phyloP scores from a whole-genome alignment of 257 asterid species.

The Verbena officinalis region DNA sequence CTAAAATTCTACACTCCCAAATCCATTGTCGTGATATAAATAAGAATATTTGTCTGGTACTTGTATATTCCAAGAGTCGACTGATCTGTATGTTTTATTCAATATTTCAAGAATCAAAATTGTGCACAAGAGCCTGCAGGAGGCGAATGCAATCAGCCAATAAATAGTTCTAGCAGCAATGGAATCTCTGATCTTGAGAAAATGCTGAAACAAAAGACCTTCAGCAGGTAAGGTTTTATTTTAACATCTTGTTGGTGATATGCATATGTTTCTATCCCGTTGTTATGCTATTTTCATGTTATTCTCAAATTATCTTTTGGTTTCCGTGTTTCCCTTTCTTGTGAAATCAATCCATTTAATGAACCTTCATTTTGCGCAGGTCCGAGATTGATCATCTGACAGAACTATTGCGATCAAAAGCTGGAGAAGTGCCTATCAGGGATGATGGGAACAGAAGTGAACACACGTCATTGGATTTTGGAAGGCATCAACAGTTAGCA shows the following conservation, averaged over 20 bases:
- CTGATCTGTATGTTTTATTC: background rate
- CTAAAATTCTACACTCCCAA: background rate
- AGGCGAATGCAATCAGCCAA: conserved; percentile 36
- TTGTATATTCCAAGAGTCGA: background rate
- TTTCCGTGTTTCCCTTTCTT: background rate
- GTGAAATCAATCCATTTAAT: background rate
- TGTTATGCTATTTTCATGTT: background rate
- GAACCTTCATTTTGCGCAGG: conserved; percentile 40
- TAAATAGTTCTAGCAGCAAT: conserved; percentile 27
- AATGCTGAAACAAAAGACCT: conserved; percentile 62
- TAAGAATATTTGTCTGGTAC: background rate
- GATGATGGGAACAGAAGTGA: conserved; percentile 36
- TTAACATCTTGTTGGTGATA: background rate
- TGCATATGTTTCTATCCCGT: background rate
- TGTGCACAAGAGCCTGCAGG: conserved; percentile 40
- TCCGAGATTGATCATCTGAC: conserved; percentile 68
- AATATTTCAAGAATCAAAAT: conserved; percentile 35
- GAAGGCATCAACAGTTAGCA: conserved; percentile 33
- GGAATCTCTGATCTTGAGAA: conserved; percentile 68
- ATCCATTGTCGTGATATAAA: background rate
- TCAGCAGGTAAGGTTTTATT: conserved; percentile 49
- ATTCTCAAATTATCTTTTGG: background rate
- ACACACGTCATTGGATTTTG: conserved; percentile 35
- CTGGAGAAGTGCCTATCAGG: conserved; percentile 40
- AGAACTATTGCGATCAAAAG: conserved; percentile 59